These are phyloP conservation scores for Nakataea oryzae DNA, from an alignment of 2,329 filamentous ascomycete genomes.

Conservation along the genomic window DNA sequence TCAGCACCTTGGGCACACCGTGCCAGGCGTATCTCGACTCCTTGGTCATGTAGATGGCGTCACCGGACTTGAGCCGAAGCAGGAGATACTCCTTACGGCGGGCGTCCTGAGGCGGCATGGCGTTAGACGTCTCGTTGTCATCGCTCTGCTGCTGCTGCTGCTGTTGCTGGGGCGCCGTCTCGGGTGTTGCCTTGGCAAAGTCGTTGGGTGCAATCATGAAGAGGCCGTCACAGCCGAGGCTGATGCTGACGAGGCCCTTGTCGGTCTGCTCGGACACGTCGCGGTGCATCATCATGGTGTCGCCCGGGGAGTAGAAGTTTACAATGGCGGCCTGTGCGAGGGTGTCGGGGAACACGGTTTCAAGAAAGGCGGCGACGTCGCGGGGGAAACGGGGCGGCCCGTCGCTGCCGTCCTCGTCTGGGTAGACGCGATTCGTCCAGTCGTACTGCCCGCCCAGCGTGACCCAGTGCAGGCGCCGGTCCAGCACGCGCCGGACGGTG, in stretches of 20 bases:
- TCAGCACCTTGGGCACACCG: conserved; percentile 79
- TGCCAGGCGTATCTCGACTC: conserved; percentile 86
- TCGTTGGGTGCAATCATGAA: conserved; percentile 71
- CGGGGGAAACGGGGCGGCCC: conserved; percentile 60
- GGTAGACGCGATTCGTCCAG: conserved; percentile 84
- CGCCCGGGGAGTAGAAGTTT: conserved; percentile 84
- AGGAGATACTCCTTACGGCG: conserved; percentile 40
- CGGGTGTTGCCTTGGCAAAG: conserved; percentile 16
- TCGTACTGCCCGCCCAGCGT: conserved; percentile 94
- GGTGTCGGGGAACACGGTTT: conserved; percentile 64
- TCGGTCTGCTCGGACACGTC: conserved; percentile 84
- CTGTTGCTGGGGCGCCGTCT: conserved; percentile 7
- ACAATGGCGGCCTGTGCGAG: conserved; percentile 82
- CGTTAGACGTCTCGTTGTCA: background rate
- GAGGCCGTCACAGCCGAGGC: conserved; percentile 79
- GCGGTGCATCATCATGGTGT: conserved; percentile 85
- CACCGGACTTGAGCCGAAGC: conserved; percentile 68
- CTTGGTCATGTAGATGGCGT: conserved; percentile 82
- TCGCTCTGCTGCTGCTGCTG: conserved; percentile 12
- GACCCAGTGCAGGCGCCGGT: conserved; percentile 81
- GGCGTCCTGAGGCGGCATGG: conserved; percentile 7
- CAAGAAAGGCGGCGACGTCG: conserved; percentile 60
- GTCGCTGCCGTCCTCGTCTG: conserved; percentile 35
- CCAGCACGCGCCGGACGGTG: conserved; percentile 57
- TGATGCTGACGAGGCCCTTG: conserved; percentile 72